phyloP scores from a whole-genome alignment of 2,329 filamentous ascomycete genomes.

The Nannizziopsis barbatae region DNA sequence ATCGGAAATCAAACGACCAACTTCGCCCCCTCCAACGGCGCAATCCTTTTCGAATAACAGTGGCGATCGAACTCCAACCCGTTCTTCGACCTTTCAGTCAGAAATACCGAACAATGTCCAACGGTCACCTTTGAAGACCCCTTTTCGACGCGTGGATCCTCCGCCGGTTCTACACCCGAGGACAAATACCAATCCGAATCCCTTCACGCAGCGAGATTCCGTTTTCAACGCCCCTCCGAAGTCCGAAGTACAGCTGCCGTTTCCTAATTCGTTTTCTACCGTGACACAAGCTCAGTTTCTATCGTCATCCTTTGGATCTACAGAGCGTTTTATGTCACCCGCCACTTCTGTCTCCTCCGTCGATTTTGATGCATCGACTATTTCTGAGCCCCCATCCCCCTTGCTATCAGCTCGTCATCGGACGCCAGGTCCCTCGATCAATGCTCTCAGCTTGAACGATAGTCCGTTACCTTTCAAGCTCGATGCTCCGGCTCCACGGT shows the following conservation, averaged over 20 bases:
- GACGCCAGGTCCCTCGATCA: slow-evolving; percentile 13
- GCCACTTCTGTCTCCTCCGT: slow-evolving; percentile 12
- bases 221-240: slow-evolving; percentile 5
- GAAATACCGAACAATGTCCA: background rate
- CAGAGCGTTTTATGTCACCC: slow-evolving; percentile 14
- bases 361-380: slow-evolving; percentile 15
- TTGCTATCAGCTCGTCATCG: slow-evolving; percentile 6
- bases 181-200: background rate
- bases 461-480: slow-evolving; percentile 1
- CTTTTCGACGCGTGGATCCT: background rate
- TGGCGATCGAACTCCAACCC: slow-evolving; percentile 9
- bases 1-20: background rate
- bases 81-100: background rate
- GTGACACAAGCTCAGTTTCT: slow-evolving; percentile 6
- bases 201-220: no score
- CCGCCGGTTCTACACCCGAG: background rate
- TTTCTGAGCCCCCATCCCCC: slow-evolving; percentile 15
- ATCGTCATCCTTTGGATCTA: slow-evolving; percentile 15
- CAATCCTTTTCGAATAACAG: background rate
- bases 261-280: slow-evolving; percentile 7
- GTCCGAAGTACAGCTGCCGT: slow-evolving; percentile 8
- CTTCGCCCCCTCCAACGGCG: background rate
- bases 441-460: slow-evolving; percentile 13
- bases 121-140: background rate
- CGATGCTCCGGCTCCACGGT: slow-evolving; percentile 9